phyloP scores from a whole-genome alignment of 768 basidiomycete species.

The Cystofilobasidium capitatum region DNA sequence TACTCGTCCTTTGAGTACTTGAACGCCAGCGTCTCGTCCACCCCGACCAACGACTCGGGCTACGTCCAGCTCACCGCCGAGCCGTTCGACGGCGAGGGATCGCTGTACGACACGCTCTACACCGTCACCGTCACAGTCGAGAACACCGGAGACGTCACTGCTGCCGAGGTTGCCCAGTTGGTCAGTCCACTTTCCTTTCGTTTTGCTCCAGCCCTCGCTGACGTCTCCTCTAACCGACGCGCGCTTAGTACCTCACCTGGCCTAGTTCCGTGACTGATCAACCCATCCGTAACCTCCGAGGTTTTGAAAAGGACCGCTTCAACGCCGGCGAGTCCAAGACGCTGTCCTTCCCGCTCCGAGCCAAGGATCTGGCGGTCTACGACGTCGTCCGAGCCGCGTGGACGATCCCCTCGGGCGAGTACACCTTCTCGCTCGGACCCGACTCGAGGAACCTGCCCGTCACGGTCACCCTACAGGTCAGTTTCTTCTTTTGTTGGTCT shows the following conservation, averaged over 20 bases:
- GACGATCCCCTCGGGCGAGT: conserved; percentile 16
- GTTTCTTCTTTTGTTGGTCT: no score
- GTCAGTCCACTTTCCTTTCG: conserved; percentile 30
- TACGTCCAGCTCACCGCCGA: conserved; percentile 39
- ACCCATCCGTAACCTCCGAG: conserved; percentile 13
- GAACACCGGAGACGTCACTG: conserved; percentile 38
- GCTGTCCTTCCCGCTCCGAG: conserved; percentile 9
- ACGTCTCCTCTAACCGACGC: neutral
- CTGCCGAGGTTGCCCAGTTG: conserved; percentile 40
- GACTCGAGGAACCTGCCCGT: conserved; percentile 4
- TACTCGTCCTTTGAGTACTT: conserved; percentile 36
- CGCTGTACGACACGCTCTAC: conserved; percentile 37
- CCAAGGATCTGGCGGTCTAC: conserved; percentile 22
- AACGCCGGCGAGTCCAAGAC: conserved; percentile 9
- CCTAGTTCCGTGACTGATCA: conserved; percentile 16
- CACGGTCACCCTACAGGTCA: neutral
- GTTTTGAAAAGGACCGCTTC: conserved; percentile 17
- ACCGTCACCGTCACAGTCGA: conserved; percentile 35
- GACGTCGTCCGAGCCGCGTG: neutral
- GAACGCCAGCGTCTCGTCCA: conserved; percentile 30
- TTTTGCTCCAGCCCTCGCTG: neutral
- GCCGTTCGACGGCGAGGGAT: conserved; percentile 32
- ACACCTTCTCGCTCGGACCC: conserved; percentile 4
- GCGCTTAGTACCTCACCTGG: conserved; percentile 19
- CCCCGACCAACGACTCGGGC: conserved; percentile 29